These are phyloP conservation scores for Pyricularia pennisetigena DNA, from an alignment of 2,329 filamentous ascomycete species.

Conservation along the genomic window DNA sequence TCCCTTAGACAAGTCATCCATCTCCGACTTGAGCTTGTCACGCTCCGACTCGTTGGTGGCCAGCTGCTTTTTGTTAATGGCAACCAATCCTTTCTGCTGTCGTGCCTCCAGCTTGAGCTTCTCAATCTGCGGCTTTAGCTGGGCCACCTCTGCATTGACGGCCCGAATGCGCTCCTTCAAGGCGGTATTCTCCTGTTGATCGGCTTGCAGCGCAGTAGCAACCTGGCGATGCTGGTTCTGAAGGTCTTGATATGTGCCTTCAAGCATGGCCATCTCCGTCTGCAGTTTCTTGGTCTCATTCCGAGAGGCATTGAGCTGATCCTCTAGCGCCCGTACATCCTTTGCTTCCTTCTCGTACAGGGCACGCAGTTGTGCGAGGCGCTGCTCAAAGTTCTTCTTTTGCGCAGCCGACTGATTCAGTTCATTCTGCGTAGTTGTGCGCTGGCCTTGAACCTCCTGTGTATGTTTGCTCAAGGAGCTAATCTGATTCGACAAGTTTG, in stretches of 20 bases:
- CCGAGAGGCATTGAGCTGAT: conserved; percentile 65
- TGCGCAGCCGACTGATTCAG: conserved; percentile 72
- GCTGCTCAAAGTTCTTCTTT: conserved; percentile 86
- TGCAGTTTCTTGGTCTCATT: conserved; percentile 78
- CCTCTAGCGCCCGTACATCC: conserved; percentile 74
- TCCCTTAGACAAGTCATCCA: conserved; percentile 55
- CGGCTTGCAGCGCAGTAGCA: conserved; percentile 63
- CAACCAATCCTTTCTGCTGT: conserved; percentile 91
- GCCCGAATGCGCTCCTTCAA: conserved; percentile 82
- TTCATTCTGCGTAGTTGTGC: conserved; percentile 69
- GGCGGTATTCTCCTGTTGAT: conserved; percentile 78
- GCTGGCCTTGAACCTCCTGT: conserved; percentile 82
- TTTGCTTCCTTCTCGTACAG: conserved; percentile 92
- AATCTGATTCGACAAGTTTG: conserved; percentile 93
- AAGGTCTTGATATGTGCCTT: conserved; percentile 71
- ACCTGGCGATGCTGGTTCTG: conserved; percentile 75
- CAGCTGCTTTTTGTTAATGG: conserved; percentile 98
- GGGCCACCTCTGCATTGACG: conserved; percentile 71
- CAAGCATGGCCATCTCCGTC: conserved; percentile 72
- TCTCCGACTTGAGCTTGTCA: conserved; percentile 77
- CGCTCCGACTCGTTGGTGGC: conserved; percentile 80
- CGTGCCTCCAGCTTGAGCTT: conserved; percentile 86
- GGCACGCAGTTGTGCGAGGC: conserved; percentile 73
- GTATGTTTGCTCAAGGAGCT: conserved; percentile 85
- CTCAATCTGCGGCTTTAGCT: conserved; percentile 83